Conservation (phyloP, 169 alveolate species). For the Plasmodium coatneyi region DNA sequence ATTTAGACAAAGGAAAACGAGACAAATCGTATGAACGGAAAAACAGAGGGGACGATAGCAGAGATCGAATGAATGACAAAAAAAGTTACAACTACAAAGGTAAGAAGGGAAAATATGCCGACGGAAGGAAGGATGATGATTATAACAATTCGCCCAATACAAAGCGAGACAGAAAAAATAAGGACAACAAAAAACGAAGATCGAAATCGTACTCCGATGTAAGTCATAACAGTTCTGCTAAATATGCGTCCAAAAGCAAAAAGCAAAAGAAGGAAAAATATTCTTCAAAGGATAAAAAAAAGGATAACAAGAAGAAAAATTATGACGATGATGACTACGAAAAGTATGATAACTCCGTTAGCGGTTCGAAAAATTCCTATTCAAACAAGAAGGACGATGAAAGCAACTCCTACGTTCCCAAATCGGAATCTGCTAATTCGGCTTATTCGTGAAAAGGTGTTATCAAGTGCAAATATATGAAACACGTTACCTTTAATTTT, state of each 20-base stretch:
- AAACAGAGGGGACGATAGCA: neutral
- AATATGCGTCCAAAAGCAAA: conserved; percentile 26
- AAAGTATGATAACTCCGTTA: neutral
- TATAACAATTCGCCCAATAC: conserved; percentile 7
- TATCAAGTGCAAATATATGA: neutral
- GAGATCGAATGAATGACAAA: conserved; percentile 18
- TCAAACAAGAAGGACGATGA: neutral
- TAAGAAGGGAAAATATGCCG: conserved; percentile 17
- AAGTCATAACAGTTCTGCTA: conserved; percentile 25
- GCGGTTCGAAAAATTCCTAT: conserved; percentile 21
- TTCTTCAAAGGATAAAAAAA: conserved; percentile 27
- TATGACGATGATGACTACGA: conserved; percentile 10
- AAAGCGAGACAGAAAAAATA: conserved; percentile 3
- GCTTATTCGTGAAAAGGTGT: neutral
- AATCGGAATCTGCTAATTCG: conserved; percentile 28
- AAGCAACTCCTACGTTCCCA: conserved; percentile 9
- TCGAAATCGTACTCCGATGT: conserved; percentile 12
- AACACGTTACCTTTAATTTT: neutral
- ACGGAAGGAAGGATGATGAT: conserved; percentile 11
- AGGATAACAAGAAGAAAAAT: conserved; percentile 18
- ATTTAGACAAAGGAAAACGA: neutral
- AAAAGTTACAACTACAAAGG: neutral
- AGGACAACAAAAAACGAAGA: conserved; percentile 21
- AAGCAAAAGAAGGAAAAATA: conserved; percentile 39
- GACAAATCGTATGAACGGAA: conserved; percentile 10